Evolutionary conservation across 1,284 basidiomycete species (phyloP), one percentile per base, ranked within the genome.

Genomic region (Heterobasidion annosum): DNA sequence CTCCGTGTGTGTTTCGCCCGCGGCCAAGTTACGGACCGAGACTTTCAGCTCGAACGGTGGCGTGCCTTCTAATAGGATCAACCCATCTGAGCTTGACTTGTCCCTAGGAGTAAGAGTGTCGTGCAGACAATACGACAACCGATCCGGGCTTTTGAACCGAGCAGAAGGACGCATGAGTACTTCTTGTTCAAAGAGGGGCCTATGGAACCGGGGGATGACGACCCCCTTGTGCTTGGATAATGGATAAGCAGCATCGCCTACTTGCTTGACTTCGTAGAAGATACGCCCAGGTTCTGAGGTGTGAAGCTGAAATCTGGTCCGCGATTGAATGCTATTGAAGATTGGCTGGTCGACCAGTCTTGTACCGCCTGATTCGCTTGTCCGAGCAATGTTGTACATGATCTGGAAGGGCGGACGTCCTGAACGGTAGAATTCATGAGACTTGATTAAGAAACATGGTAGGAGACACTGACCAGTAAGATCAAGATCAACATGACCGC

Each of bases 211-310:
- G 18, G 84, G 80, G 60, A 88, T 85, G 55, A 81, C 68, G 15
- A 70, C 73, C 58, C 77, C 72, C 61, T 75, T 77, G 67, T 83
- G 78, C 61, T 83, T 82, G 13, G 76, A 74, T 37, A 88, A 74
- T 8, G 88, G 85, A 69, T 97, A 98, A n/a, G 88, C 81, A 0
- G 85, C 77, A 66, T 99, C 96, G 8, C 88, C 88, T 18, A 98
- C 81, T 62, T 90, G 87, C 59, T 88, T 84, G 59, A 99, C 85
- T 65, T 91, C 86, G 67, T 98, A 98, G 64, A 82, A 87, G 65
- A 95, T 89, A 54, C 83, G 79, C 2, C 94, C 94, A 1, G 91
- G 77, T 40, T 79, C 79, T 0, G 82, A 79, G 0, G 91, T 94
- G 55, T 84, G 85, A 25, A 98, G 77, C 60, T 94, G 91, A 65